Evolutionary conservation across 495 filamentous ascomycete genomes (phyloP).

Genomic region (Physcia stellaris): DNA sequence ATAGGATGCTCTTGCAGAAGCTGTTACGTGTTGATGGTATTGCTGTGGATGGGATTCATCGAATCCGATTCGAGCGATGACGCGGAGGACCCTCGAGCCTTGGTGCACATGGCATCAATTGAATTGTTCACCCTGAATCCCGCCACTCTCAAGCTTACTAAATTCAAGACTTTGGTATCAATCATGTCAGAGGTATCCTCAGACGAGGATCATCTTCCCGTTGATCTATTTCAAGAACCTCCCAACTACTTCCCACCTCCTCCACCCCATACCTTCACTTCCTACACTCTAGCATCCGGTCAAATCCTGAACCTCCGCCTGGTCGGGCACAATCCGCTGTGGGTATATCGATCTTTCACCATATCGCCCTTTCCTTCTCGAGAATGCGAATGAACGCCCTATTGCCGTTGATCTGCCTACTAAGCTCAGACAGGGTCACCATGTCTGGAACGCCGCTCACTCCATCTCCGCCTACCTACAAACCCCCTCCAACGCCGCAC

Average conservation of each 20-base stretch:
- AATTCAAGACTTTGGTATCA: too few species aligned
- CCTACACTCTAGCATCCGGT: constrained; percentile 54
- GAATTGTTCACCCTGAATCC: too few species aligned
- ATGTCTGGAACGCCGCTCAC: constrained; percentile 80
- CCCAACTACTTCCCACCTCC: constrained; percentile 61
- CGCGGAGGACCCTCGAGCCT: too few species aligned
- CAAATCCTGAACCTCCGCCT: constrained; percentile 58
- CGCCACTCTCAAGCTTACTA: too few species aligned
- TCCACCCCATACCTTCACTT: constrained; percentile 50
- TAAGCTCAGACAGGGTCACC: constrained; percentile 50
- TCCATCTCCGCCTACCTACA: constrained; percentile 68
- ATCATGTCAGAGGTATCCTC: too few species aligned
- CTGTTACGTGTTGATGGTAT: too few species aligned
- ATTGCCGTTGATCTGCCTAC: too few species aligned
- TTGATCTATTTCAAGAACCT: constrained; percentile 75
- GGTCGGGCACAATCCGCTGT: constrained; percentile 80
- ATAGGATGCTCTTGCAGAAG: too few species aligned
- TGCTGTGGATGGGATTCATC: too few species aligned
- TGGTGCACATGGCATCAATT: too few species aligned
- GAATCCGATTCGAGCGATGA: too few species aligned
- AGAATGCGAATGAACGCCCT: neutral
- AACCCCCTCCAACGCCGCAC: constrained; percentile 34
- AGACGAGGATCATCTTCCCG: too few species aligned
- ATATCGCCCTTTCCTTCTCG: constrained; percentile 1
- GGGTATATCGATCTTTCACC: constrained; percentile 36